These are phyloP conservation scores for Beta vulgaris DNA, from an alignment of 148 eudicot species.

Conservation along the genomic window DNA sequence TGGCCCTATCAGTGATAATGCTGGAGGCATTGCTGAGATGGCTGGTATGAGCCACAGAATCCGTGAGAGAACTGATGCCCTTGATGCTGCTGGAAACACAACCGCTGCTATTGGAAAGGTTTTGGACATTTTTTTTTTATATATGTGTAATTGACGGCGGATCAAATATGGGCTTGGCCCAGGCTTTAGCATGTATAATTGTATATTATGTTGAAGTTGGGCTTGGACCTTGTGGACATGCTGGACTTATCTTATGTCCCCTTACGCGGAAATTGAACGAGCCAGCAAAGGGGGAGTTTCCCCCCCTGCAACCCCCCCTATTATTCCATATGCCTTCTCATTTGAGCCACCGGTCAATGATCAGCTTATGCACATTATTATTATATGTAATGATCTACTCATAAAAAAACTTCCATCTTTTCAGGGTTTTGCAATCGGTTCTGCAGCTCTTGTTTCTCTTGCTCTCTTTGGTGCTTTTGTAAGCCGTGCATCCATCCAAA, in stretches of 20 bases:
- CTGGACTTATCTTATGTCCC: too few species aligned
- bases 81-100: conserved; percentile 96
- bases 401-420: neutral
- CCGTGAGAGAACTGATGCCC: conserved; percentile 92
- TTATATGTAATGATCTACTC: neutral
- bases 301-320: too few species aligned
- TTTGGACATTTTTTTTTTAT: neutral
- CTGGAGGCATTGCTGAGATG: conserved; percentile 98
- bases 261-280: too few species aligned
- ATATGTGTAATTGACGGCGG: neutral
- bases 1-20: conserved; percentile 96
- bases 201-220: neutral
- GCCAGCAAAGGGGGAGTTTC: too few species aligned
- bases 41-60: conserved; percentile 93
- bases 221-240: neutral
- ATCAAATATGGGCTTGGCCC: neutral
- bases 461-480: conserved; percentile 90
- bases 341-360: neutral
- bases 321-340: too few species aligned
- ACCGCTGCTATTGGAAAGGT: conserved; percentile 98
- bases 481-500: conserved; percentile 70
- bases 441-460: conserved; percentile 91
- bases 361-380: neutral
- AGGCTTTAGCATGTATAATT: neutral
- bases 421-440: conserved; percentile 91